These are phyloP conservation scores for Mimosa pudica DNA, from an alignment of 306 rosid species.

Conservation along the genomic window DNA sequence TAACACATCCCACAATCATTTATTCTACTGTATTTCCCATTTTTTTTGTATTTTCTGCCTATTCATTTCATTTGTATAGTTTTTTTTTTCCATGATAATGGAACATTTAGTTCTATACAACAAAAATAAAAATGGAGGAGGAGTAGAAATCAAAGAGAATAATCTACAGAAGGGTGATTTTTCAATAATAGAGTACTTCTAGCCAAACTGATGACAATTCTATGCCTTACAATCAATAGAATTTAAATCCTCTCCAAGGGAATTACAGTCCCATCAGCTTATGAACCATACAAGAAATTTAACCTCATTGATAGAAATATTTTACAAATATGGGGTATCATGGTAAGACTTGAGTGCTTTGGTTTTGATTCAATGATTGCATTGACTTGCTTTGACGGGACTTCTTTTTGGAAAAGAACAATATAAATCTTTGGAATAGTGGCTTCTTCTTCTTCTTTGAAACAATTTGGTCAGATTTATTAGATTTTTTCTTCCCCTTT, in stretches of 20 bases:
- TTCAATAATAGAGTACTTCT: neutral
- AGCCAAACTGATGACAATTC: slow-evolving; percentile 2
- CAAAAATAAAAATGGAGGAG: neutral
- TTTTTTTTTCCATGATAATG: slow-evolving; percentile 40
- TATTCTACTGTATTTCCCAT: slow-evolving; percentile 31
- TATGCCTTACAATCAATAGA: neutral
- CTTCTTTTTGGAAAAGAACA: slow-evolving; percentile 82
- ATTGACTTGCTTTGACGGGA: slow-evolving; percentile 52
- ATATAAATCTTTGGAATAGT: slow-evolving; percentile 63
- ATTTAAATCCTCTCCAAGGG: neutral
- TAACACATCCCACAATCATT: slow-evolving; percentile 18
- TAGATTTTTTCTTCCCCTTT: slow-evolving; percentile 28
- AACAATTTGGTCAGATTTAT: slow-evolving; percentile 18
- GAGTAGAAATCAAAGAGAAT: neutral
- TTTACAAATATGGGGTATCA: slow-evolving; percentile 10
- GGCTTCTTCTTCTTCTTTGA: slow-evolving; percentile 54
- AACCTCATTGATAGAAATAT: neutral
- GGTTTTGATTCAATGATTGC: slow-evolving; percentile 32
- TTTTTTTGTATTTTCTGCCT: slow-evolving; percentile 14
- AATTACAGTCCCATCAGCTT: neutral
- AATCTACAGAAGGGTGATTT: neutral
- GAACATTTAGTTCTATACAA: neutral
- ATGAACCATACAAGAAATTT: neutral
- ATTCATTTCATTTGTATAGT: slow-evolving; percentile 30
- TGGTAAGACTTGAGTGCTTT: neutral